Percentiles rank a stretch among this genome's conserved stretches.
Evolutionary conservation across 2,329 filamentous ascomycete genomes (phyloP).

Genomic region (Xylaria sp.): DNA sequence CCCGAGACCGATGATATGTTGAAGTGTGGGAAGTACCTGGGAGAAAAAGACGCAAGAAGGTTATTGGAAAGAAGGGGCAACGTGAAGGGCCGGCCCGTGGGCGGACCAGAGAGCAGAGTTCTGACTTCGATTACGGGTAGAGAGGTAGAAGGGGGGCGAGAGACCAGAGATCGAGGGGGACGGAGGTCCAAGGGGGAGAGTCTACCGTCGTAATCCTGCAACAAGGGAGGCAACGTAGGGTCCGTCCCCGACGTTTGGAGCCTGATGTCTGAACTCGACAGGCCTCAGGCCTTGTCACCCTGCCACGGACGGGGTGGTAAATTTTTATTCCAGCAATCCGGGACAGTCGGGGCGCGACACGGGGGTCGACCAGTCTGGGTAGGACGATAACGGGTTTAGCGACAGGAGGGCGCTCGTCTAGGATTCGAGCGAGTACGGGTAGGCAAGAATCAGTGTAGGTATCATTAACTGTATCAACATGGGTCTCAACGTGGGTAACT

Average conservation of each 20-base stretch:
- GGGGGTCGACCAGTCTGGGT: not conserved
- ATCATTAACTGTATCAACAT: not conserved
- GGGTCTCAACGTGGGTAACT: not conserved
- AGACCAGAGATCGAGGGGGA: not conserved
- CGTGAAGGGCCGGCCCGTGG: not conserved
- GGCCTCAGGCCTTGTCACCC: not conserved
- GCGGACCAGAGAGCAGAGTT: not conserved
- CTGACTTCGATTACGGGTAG: not conserved
- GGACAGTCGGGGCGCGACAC: not conserved
- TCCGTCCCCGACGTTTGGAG: not conserved
- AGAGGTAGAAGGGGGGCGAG: not conserved
- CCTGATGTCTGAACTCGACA: not conserved
- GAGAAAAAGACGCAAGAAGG: constrained; percentile 2
- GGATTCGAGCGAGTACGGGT: not conserved
- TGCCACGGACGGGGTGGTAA: not conserved
- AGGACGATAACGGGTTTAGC: not conserved
- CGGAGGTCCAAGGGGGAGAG: not conserved
- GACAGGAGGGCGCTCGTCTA: too few relatives aligned
- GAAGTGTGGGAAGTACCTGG: not conserved
- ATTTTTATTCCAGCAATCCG: not conserved
- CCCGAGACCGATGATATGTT: not conserved
- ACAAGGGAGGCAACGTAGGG: not conserved
- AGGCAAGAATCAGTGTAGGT: not conserved
- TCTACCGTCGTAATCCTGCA: not conserved
- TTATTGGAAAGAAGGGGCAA: not conserved